Conservation (phyloP, 257 asterid species). For the Nicotiana tomentosiformis region DNA sequence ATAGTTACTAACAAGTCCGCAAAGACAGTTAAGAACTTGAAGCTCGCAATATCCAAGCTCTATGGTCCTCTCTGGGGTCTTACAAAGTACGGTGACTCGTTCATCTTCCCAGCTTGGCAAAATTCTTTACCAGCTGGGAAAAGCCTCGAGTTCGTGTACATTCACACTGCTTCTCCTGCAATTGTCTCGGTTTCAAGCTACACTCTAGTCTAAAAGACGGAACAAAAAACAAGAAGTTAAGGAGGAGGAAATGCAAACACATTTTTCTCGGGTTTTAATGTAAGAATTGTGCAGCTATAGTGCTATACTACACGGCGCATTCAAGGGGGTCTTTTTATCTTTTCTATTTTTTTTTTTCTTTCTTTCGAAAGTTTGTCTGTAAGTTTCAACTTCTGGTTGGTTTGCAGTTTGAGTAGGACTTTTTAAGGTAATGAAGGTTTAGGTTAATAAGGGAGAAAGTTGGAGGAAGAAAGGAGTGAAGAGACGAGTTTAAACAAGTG, state of each 20-base stretch:
- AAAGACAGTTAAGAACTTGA: slow-evolving; percentile 66
- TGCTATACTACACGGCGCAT: slow-evolving; percentile 11
- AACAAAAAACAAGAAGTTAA: slow-evolving; percentile 7
- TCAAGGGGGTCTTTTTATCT: slow-evolving; percentile 5
- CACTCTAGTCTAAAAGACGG: slow-evolving; percentile 40
- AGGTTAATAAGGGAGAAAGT: slow-evolving; percentile 44
- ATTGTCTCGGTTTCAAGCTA: slow-evolving; percentile 69
- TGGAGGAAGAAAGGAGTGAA: slow-evolving; percentile 74
- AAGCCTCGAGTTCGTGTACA: slow-evolving; percentile 84
- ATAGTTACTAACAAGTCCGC: slow-evolving; percentile 66
- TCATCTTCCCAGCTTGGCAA: slow-evolving; percentile 78
- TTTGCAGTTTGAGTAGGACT: slow-evolving; percentile 40
- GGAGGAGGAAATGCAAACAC: slow-evolving; percentile 14
- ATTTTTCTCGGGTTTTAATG: slow-evolving; percentile 24
- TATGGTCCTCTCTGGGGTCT: slow-evolving; percentile 98
- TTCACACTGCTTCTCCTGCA: slow-evolving; percentile 82
- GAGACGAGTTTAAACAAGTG: slow-evolving; percentile 39
- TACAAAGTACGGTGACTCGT: slow-evolving; percentile 56
- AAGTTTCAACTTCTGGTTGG: slow-evolving; percentile 40
- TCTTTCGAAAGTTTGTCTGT: neutral
- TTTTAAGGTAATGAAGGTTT: slow-evolving; percentile 18
- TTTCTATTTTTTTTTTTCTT: slow-evolving; percentile 3
- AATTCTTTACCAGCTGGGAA: slow-evolving; percentile 70
- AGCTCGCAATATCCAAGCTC: slow-evolving; percentile 57
- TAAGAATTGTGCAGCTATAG: slow-evolving; percentile 70